phyloP scores from a whole-genome alignment of 768 basidiomycete genomes.

The Saitozyma sp. region DNA sequence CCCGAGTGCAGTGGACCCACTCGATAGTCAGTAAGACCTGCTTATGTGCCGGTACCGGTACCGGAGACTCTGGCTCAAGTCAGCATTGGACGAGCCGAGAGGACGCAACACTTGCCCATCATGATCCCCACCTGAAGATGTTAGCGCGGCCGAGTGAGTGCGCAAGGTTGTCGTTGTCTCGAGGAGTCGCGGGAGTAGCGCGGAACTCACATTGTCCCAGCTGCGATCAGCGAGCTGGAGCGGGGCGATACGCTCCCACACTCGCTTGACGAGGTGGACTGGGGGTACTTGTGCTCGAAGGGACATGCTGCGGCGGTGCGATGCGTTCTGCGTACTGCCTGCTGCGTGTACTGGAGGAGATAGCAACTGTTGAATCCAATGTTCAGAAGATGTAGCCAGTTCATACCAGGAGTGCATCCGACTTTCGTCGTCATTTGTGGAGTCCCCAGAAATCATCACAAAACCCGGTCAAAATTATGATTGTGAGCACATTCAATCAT shows the following conservation, averaged over 20 bases:
- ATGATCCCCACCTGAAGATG: constrained; percentile 66
- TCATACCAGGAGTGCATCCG: too few species aligned
- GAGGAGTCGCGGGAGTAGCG: too few species aligned
- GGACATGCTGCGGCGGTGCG: too few species aligned
- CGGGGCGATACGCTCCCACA: constrained; percentile 67
- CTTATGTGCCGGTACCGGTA: constrained; percentile 56
- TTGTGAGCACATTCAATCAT: background rate
- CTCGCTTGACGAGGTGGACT: constrained; percentile 38
- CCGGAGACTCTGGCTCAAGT: constrained; percentile 41
- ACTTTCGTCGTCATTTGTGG: too few species aligned
- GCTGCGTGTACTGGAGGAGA: too few species aligned
- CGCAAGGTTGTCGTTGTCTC: too few species aligned
- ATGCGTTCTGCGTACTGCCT: too few species aligned
- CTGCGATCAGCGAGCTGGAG: constrained; percentile 72
- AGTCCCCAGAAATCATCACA: too few species aligned
- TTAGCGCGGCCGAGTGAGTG: background rate
- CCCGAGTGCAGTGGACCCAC: constrained; percentile 50
- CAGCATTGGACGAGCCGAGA: background rate
- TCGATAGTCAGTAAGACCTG: constrained; percentile 69
- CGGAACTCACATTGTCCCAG: constrained; percentile 85
- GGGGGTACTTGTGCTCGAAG: constrained; percentile 17
- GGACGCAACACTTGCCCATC: constrained; percentile 60
- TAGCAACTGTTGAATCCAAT: too few species aligned
- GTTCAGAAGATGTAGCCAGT: too few species aligned
- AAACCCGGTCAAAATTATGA: too few species aligned